Evolutionary conservation across 139 green algal species (phyloP), one percentile per base, ranked within the genome.

Genomic region (Micractinium sp.): DNA sequence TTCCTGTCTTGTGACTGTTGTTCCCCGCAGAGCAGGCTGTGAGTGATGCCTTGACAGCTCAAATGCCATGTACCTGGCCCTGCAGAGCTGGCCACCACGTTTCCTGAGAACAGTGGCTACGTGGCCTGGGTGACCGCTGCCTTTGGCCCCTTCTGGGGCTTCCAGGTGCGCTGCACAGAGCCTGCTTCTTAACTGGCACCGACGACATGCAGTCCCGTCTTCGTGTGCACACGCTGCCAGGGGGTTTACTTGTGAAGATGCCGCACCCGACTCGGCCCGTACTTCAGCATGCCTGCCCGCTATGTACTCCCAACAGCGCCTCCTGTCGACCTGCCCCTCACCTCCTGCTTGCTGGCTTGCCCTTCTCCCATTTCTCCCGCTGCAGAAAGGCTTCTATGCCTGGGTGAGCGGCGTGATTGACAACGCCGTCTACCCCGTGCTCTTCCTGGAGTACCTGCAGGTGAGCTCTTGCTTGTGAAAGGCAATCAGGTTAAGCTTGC

Each of bases 71-170:
- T 36, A 60, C 33, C 35, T n/a, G 19, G 2, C 35, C 15, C 76
- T 20, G 31, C 88, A 74, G 95, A 97, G 89, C 90, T 99, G 60
- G 95, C 96, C 23, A 99, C 97, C 16, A 93, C 96, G 7, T 99
- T 99, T 86, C 97, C 97, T 5, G 97, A 99, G 92, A 98, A 99
- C 92, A 96, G 93, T 81, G 97, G 97, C 60, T 95, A 92, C 80
- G 97, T 99, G 23, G 97, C 97, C 0, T 99, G 98, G 98, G 96
- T 99, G 36, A 98, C 97, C 27, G 96, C 96, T 14, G 97, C 97
- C 0, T 99, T 99, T 92, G 97, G 97, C 0, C 96, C 97, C 27
- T 99, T 98, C 87, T 99, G 97, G 96, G 97, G 97, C 20, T 99
- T 99, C 91, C 96, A 98, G 92, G 92, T 93, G 56, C 33, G 22